Conservation (phyloP, 768 basidiomycete species). For the Amanita exitialis region DNA sequence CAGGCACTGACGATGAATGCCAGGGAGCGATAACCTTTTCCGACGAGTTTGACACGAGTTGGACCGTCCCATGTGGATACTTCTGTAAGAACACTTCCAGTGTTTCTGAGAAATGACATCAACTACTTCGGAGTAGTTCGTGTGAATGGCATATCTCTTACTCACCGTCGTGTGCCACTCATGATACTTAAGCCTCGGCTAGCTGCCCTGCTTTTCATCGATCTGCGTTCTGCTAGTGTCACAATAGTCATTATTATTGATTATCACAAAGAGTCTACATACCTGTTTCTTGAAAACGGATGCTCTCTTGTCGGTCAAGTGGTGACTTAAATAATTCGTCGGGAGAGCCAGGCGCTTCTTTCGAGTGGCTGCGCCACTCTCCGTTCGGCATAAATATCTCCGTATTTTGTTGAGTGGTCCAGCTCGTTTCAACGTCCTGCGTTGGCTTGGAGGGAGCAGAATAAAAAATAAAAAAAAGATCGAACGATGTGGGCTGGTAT, state of each 20-base stretch:
- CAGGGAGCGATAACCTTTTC: not conserved
- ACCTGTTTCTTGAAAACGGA: too few relatives aligned
- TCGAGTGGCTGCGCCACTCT: too few relatives aligned
- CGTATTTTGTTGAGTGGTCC: too few relatives aligned
- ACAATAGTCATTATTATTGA: not conserved
- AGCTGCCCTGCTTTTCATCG: not conserved
- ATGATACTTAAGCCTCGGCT: not conserved
- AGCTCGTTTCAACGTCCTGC: too few relatives aligned
- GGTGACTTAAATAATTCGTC: too few relatives aligned
- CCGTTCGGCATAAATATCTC: too few relatives aligned
- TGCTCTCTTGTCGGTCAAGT: too few relatives aligned
- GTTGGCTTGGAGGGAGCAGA: too few relatives aligned
- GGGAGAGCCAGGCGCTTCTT: too few relatives aligned
- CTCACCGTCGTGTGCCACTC: not conserved
- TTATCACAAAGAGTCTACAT: not conserved
- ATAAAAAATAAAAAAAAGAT: too few relatives aligned
- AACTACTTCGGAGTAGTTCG: not conserved
- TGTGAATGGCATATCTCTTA: too few relatives aligned
- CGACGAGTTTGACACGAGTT: not conserved
- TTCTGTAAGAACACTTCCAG: not conserved
- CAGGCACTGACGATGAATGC: not conserved
- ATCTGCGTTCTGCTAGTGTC: not conserved
- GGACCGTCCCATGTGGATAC: not conserved
- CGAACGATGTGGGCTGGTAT: too few relatives aligned
- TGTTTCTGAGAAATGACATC: not conserved